phyloP scores from a whole-genome alignment of 129 eudicot species.

The Tagetes erecta region DNA sequence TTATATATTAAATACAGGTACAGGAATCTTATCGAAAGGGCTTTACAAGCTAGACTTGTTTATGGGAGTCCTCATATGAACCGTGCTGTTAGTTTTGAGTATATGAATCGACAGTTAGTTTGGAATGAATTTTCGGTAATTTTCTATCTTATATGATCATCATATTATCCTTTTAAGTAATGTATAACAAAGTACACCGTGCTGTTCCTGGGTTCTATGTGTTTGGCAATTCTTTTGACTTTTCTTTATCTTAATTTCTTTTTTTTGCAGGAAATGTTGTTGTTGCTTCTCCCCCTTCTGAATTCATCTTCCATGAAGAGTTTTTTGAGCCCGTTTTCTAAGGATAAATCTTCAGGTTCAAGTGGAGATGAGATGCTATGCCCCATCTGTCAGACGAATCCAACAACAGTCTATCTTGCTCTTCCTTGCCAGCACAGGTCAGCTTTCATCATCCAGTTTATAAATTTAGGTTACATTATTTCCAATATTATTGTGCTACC shows the following conservation, averaged over 20 bases:
- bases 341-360: conserved; percentile 72
- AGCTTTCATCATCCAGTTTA: background rate
- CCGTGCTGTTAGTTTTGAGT: conserved; percentile 97
- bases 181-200: background rate
- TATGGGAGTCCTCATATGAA: conserved; percentile 97
- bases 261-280: conserved; percentile 87
- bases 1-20: conserved; percentile 54
- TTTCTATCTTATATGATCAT: conserved; percentile 7
- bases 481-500: background rate
- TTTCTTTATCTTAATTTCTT: background rate
- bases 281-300: conserved; percentile 96
- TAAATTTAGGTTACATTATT: background rate
- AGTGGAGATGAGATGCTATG: conserved; percentile 71
- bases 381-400: conserved; percentile 87
- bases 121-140: conserved; percentile 99
- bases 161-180: background rate
- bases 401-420: conserved; percentile 83
- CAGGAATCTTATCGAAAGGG: conserved; percentile 89
- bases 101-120: conserved; percentile 97
- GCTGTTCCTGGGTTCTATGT: background rate
- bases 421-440: conserved; percentile 99
- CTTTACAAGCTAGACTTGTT: conserved; percentile 84
- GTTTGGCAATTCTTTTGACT: background rate
- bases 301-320: conserved; percentile 82
- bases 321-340: conserved; percentile 79